Base-by-base conservation (phyloP, 140 eudicot genomes). In the Stevia rebaudiana region DNA sequence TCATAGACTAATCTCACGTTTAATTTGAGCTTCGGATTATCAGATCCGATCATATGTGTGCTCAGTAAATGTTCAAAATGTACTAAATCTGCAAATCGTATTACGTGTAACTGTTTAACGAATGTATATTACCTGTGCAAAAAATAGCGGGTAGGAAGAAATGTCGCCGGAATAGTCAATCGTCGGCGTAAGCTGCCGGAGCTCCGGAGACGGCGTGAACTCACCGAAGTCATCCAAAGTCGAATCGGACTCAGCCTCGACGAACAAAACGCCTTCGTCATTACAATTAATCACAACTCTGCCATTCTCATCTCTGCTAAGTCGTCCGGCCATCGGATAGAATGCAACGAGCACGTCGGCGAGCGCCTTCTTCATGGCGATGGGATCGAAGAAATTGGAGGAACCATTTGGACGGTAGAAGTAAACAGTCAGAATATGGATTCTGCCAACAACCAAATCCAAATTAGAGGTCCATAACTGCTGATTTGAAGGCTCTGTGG, bases 291-390 rank as follows among this genome's bases (percentile, higher is more conserved):
- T 71, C 64, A 71, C 86, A 46, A 80, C 55, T 18, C 86, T 74
- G 4, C 82, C 83, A 59, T 67, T 60, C 57, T 71, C 47, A 31
- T 80, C 81, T 36, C 67, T 67, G 17, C 54, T 51, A n/a, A 80
- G 0, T 1, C 90, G 67, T 0, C 90, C 89, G 3, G 89, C 89
- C 78, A 83, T 70, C 8, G 89, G 86, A 41, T 76, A 83, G 48
- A 83, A 83, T 0, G 81, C 57, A 13, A 83, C 90, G 0, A 83
- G 70, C 6, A 74, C 80, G 62, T 77, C 74, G 30, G 80, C 65
- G 9, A 82, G 41, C 15, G 88, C 72, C 61, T 82, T 57, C 55
- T 82, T 82, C 53, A 82, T 72, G 0, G 70, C 66, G 3, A 35
- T 22, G 0, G 82, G 58, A 31, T 82, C 88, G 70, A 82, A 82